Conservation (phyloP, 108 stramenopile species). For the Pelagomonas calceolata region DNA sequence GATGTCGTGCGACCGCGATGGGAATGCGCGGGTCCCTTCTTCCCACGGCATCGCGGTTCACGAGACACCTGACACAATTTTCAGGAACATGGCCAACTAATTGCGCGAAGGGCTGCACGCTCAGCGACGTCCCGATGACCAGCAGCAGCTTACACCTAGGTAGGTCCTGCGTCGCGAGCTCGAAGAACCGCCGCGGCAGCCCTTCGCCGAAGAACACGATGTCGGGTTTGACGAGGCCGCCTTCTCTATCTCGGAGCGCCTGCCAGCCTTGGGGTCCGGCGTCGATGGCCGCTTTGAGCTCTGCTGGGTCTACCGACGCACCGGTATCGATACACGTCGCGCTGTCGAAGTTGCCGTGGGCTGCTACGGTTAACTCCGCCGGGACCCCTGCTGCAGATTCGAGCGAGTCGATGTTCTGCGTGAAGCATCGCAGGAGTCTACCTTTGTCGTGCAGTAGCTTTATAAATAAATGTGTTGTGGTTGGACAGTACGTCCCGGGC, state of each 20-base stretch:
- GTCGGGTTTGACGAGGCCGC: slow-evolving; percentile 71
- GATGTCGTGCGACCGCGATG: not conserved
- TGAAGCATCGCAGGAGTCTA: slow-evolving; percentile 60
- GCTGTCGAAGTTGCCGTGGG: slow-evolving; percentile 68
- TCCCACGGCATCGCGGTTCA: slow-evolving; percentile 22
- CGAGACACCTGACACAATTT: slow-evolving; percentile 17
- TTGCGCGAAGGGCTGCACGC: slow-evolving; percentile 28
- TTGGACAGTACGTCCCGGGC: slow-evolving; percentile 72
- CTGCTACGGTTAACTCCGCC: slow-evolving; percentile 67
- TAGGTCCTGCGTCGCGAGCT: slow-evolving; percentile 39
- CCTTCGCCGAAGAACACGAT: slow-evolving; percentile 92
- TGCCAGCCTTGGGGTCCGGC: not conserved
- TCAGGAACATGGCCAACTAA: slow-evolving; percentile 1
- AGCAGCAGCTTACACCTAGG: slow-evolving; percentile 55
- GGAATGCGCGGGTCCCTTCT: slow-evolving; percentile 4
- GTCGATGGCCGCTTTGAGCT: not conserved
- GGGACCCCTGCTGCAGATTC: slow-evolving; percentile 67
- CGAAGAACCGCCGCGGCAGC: slow-evolving; percentile 58
- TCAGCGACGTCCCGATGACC: slow-evolving; percentile 65
- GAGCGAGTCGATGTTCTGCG: slow-evolving; percentile 86
- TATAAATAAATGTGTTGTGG: slow-evolving; percentile 74
- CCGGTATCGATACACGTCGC: not conserved
- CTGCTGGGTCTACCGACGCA: not conserved
- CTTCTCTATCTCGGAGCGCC: not conserved
- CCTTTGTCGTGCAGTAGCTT: slow-evolving; percentile 64